phyloP scores from a whole-genome alignment of 805 yeast species.

The Metschnikowia continentalis region DNA sequence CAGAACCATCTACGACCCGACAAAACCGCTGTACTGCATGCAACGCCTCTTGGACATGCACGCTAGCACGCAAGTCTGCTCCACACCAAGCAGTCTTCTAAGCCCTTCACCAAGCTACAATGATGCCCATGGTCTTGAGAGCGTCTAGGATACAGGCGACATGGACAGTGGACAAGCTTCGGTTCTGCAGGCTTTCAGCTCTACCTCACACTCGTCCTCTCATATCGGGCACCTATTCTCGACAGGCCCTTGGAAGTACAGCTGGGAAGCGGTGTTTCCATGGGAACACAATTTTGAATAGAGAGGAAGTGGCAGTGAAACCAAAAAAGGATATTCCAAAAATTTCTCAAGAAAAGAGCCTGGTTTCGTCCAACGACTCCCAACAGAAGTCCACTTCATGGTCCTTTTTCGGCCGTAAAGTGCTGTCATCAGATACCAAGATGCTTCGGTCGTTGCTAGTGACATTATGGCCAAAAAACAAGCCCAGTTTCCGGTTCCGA shows the following conservation, averaged over 20 bases:
- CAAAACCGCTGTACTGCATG: not conserved
- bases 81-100: not conserved
- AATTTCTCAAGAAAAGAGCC: no score
- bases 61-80: not conserved
- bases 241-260: not conserved
- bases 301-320: not conserved
- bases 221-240: not conserved
- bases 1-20: not conserved
- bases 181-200: not conserved
- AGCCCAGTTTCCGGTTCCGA: slow-evolving; percentile 61
- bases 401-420: slow-evolving; percentile 15
- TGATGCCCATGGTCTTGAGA: not conserved
- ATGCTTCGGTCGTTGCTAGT: slow-evolving; percentile 62
- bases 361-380: no score
- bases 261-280: not conserved
- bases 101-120: not conserved
- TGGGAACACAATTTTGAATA: not conserved
- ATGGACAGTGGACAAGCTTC: not conserved
- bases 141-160: not conserved
- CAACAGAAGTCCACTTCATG: not conserved
- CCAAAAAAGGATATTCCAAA: no score
- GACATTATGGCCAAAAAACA: slow-evolving; percentile 80
- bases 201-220: not conserved
- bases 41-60: not conserved
- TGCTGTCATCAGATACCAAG: slow-evolving; percentile 40